Percentiles rank a stretch among this genome's conserved stretches.
Evolutionary conservation across 805 yeast genomes (phyloP).

Genomic region (Saccharomycopsis schoenii): DNA sequence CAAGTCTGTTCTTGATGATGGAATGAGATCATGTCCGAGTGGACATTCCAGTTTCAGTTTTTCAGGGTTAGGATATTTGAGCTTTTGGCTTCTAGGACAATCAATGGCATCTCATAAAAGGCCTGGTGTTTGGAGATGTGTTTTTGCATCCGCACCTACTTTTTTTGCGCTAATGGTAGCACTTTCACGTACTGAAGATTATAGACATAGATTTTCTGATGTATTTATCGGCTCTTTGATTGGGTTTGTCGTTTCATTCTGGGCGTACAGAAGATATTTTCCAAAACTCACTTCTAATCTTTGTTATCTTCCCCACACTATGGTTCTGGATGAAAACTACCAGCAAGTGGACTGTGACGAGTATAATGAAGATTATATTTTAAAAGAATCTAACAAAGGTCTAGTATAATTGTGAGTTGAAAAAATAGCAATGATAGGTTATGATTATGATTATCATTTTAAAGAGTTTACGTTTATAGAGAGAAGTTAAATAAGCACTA

Average conservation of each 20-base stretch:
- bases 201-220: conserved; percentile 87
- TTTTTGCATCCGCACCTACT: conserved; percentile 43
- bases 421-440: too few species aligned
- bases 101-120: conserved; percentile 37
- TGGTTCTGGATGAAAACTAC: conserved; percentile 14
- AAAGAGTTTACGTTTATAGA: too few species aligned
- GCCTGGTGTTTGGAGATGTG: conserved; percentile 56
- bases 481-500: too few species aligned
- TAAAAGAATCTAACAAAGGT: not conserved
- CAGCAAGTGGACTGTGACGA: conserved; percentile 6
- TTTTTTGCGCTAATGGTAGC: conserved; percentile 73
- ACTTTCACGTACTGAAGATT: conserved; percentile 79
- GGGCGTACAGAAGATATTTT: conserved; percentile 32
- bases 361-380: conserved; percentile 4
- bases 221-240: conserved; percentile 64
- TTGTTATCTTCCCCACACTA: conserved; percentile 13
- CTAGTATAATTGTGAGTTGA: not conserved
- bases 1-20: conserved; percentile 37
- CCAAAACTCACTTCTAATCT: conserved; percentile 27
- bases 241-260: conserved; percentile 51
- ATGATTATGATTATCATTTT: too few species aligned
- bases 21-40: conserved; percentile 75
- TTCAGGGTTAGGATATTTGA: conserved; percentile 54
- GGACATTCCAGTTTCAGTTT: conserved; percentile 72
- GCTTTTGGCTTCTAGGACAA: conserved; percentile 65